Evolutionary conservation across 2,329 filamentous ascomycete species (phyloP), one percentile per base, ranked within the genome.

Genomic region (Fusarium sp.): DNA sequence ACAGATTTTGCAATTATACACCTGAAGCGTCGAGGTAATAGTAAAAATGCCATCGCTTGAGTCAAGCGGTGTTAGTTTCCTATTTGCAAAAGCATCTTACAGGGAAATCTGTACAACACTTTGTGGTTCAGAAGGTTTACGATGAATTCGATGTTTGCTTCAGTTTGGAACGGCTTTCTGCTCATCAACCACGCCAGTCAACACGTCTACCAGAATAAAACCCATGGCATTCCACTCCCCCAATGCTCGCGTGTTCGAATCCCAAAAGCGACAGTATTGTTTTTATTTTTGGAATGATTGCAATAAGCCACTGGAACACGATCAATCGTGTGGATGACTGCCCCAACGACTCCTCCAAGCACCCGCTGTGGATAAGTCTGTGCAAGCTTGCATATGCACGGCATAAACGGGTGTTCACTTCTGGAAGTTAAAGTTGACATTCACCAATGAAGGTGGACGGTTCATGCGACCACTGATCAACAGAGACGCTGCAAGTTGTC

Each of bases 301-400:
- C 24, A 42, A 42, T 20, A 42, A 18, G 36, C 53, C 26, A 30
- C 53, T 10, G 11, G 20, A 48, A 50, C 24, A 39, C 10, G 18
- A 38, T 54, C 14, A 9, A 6, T 13, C 24, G 18, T 8, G 18
- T 36, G n/a, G 6, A 26, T 50, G 47, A 26, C n/a, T 32, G 18
- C 28, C 28, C 7, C 18, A 45, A 26, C 18, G 15, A n/a, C 39
- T 35, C n/a, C 32, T 15, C 18, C 26, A 28, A 15, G n/a, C 30
- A 18, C 41, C 55, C 41, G 32, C 20, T 36, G 55, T 50, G 55
- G 55, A 58, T 58, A 35, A 48, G 55, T 48, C 54, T 57, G 17
- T 57, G 54, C 54, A 57, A 58, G 41, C 32, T 39, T 58, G 55
- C 55, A 58, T 58, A 58, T 58, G 55, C 55, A 58, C 55, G 55